These are phyloP conservation scores for Saturnispora quitensis DNA, from an alignment of 805 yeast genomes.

Conservation along the genomic window DNA sequence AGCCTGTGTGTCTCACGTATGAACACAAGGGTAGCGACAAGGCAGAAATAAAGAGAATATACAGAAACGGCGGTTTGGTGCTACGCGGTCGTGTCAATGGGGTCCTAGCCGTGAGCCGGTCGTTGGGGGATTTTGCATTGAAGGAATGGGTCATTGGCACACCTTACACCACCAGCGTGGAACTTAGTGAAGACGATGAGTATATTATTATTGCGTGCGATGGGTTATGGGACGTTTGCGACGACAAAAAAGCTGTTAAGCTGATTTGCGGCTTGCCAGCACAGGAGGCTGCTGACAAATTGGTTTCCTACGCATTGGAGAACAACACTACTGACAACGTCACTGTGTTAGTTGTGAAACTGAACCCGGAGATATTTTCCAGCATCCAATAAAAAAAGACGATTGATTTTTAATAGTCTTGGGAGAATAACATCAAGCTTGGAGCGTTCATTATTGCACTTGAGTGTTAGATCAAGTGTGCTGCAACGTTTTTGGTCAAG, in stretches of 20 bases:
- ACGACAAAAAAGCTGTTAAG: constrained; percentile 77
- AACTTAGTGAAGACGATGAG: constrained; percentile 55
- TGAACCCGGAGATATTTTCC: constrained; percentile 28
- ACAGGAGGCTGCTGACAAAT: constrained; percentile 52
- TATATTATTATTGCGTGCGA: constrained; percentile 90
- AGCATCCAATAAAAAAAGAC: background rate
- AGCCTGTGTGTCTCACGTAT: constrained; percentile 72
- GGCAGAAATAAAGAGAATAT: constrained; percentile 67
- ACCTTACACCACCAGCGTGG: constrained; percentile 88
- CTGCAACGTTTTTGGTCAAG: too few species aligned
- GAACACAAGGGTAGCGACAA: constrained; percentile 89
- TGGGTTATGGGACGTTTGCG: constrained; percentile 92
- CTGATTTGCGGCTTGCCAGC: constrained; percentile 46
- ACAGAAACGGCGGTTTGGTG: constrained; percentile 74
- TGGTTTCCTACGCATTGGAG: constrained; percentile 68
- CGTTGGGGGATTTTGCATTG: constrained; percentile 90
- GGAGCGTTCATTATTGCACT: too few species aligned
- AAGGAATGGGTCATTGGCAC: constrained; percentile 81
- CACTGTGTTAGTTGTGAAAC: constrained; percentile 79
- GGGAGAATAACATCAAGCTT: too few species aligned
- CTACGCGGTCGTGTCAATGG: constrained; percentile 93
- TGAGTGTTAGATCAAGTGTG: too few species aligned
- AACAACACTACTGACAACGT: constrained; percentile 82
- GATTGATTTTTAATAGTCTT: too few species aligned
- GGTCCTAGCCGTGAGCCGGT: constrained; percentile 86